Evolutionary conservation across 805 yeast species (phyloP).

Genomic region (Ogataea nakhonphanomensis): DNA sequence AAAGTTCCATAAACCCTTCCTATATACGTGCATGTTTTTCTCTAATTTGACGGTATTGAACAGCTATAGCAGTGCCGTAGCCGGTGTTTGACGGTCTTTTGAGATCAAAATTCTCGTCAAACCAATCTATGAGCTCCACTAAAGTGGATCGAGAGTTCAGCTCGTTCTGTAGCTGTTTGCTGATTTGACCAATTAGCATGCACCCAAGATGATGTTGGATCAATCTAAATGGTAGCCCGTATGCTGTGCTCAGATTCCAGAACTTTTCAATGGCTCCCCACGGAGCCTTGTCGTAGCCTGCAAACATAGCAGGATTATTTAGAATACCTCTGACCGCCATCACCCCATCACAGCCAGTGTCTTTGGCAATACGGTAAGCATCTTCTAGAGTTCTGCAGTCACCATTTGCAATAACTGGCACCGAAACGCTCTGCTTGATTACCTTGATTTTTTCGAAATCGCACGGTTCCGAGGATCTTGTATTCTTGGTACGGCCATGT

Average conservation of each 20-base stretch:
- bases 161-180: slow-evolving; percentile 48
- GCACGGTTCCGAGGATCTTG: slow-evolving; percentile 81
- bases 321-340: slow-evolving; percentile 94
- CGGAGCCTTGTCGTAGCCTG: slow-evolving; percentile 70
- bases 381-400: slow-evolving; percentile 75
- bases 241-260: slow-evolving; percentile 72
- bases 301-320: slow-evolving; percentile 83
- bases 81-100: slow-evolving; percentile 65
- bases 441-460: slow-evolving; percentile 75
- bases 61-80: slow-evolving; percentile 48
- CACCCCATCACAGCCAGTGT: slow-evolving; percentile 83
- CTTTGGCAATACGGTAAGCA: slow-evolving; percentile 54
- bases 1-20: neutral
- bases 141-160: slow-evolving; percentile 60
- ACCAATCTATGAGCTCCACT: slow-evolving; percentile 74
- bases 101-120: slow-evolving; percentile 66
- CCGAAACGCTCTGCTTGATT: slow-evolving; percentile 52
- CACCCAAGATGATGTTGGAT: slow-evolving; percentile 85
- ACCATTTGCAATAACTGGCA: slow-evolving; percentile 97
- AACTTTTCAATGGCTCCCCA: slow-evolving; percentile 89
- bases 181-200: slow-evolving; percentile 64
- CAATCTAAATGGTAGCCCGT: slow-evolving; percentile 81
- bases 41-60: slow-evolving; percentile 32
- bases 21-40: slow-evolving; percentile 28
- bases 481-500: slow-evolving; percentile 85